Evolutionary conservation across 306 rosid genomes (phyloP), one percentile per base, ranked within the genome.

Genomic region (Castanea sativa): DNA sequence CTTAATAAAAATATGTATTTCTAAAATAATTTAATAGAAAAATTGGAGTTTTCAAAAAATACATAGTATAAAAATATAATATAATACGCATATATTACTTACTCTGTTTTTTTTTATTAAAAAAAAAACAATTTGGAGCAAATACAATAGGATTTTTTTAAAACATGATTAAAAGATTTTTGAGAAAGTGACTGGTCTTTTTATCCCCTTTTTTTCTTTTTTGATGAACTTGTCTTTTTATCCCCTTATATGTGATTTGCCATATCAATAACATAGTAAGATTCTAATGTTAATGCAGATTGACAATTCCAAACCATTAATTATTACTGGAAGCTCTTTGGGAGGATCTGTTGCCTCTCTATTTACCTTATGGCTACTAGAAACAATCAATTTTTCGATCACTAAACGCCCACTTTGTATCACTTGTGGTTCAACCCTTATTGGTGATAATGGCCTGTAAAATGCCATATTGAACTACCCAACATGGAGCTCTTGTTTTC

Each of bases 271-370:
- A 63, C n/a, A 6, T 16, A 1, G 18, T 29, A 27, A 29, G 11
- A 63, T 2, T 30, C 11, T 6, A 32, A 33, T 64, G 5, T n/a
- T 61, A 19, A 64, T 82, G 75, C 76, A 85, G 87, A 76, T 81
- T 55, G 20, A 38, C 14, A 45, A 11, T 41, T 33, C 77, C 13
- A 49, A 69, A 15, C 70, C 65, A 35, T n/a, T 88, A 83, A 79
- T 94, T 52, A 77, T 92, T 49, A 90, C 92, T 20, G 94, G 97
- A 76, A 79, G 51, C 73, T 87, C 60, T 58, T 67, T 83, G 41
- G 97, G 96, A 71, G 96, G 97, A 74, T 27, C 89, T 53, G 75
- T 90, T 56, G 97, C 98, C 81, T 81, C 92, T 35, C 89, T 92
- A 55, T 90, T 94, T 87, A 90, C 90, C 6, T 25, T 90, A 5